Base-by-base conservation (phyloP, 2,329 filamentous ascomycete species). In the Neofusicoccum laricinum region DNA sequence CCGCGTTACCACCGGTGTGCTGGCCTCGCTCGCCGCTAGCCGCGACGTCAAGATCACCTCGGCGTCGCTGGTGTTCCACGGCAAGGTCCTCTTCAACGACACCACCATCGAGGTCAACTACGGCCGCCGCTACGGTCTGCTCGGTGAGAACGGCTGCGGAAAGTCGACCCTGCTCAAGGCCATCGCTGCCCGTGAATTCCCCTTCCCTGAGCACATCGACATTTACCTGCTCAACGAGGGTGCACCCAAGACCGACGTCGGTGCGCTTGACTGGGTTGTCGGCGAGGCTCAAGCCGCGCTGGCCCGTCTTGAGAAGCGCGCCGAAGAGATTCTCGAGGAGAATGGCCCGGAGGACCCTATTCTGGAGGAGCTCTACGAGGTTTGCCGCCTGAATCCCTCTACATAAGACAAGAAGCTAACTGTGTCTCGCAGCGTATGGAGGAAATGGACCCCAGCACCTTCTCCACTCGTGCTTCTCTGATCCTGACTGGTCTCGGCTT, bases 401-500 rank as follows among this genome's bases (percentile, higher is more conserved):
- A 43, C 15, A 36, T 11, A 30, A 45, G n/a, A 19, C 2, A 25
- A 11, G 5, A 7, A 40, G 57, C 64, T 70, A 61, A 69, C 61
- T 63, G 45, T 34, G 21, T 7, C 11, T 3, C 5, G 66, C 70
- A 97, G 92, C 93, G 95, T 79, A 97, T 98, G 87, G 95, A 99
- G 82, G 90, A 89, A 80, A 97, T 99, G 94, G 96, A 99, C 74
- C 95, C 95, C 53, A 96, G 93, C 41, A 99, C 96, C 61, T 99
- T 99, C 82, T 84, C 92, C 75, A 97, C 94, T 67, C 92, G 95
- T 76, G 95, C 95, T 67, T 97, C 94, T 64, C 89, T 97, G 70
- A 99, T 99, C 77, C 81, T 99, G 72, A 99, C 95, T 64, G 95
- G 95, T 93, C 90, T 99, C 66, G 95, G 95, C 70, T 99, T 99